Evolutionary conservation across 2,329 filamentous ascomycete genomes (phyloP).

Genomic region (Coniella lustricola): DNA sequence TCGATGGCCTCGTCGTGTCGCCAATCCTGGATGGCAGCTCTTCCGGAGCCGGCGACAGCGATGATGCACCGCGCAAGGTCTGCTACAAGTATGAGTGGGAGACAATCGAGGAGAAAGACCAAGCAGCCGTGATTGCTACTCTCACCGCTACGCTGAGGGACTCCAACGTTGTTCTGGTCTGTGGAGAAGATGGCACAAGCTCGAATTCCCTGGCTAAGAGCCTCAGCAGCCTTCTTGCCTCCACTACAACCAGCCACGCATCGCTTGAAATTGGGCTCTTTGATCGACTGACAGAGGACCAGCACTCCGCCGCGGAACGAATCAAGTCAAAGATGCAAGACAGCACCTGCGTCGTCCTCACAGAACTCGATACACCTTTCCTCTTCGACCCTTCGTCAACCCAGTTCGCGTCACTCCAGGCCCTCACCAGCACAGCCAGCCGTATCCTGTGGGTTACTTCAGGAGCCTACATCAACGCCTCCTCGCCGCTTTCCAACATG

Average conservation of each 20-base stretch:
- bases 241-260: background rate
- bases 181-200: constrained; percentile 22
- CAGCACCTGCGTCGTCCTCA: constrained; percentile 22
- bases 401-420: constrained; percentile 18
- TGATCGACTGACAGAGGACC: background rate
- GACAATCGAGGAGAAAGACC: constrained; percentile 13
- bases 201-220: background rate
- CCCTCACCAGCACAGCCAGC: background rate
- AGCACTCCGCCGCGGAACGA: background rate
- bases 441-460: constrained; percentile 22
- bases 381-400: constrained; percentile 19
- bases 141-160: constrained; percentile 19
- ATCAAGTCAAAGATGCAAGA: background rate
- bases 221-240: background rate
- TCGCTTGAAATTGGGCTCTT: background rate
- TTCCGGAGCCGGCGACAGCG: constrained; percentile 21
- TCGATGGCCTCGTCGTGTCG: constrained; percentile 32
- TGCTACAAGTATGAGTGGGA: constrained; percentile 44
- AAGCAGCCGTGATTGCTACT: background rate
- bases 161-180: constrained; percentile 31
- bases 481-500: constrained; percentile 30
- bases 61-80: constrained; percentile 30
- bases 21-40: constrained; percentile 31
- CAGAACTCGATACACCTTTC: constrained; percentile 24
- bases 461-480: constrained; percentile 7